Percentiles rank a stretch among this genome's conserved stretches.
phyloP scores from a whole-genome alignment of 2,329 filamentous ascomycete species.

The Fusarium zealandicum region DNA sequence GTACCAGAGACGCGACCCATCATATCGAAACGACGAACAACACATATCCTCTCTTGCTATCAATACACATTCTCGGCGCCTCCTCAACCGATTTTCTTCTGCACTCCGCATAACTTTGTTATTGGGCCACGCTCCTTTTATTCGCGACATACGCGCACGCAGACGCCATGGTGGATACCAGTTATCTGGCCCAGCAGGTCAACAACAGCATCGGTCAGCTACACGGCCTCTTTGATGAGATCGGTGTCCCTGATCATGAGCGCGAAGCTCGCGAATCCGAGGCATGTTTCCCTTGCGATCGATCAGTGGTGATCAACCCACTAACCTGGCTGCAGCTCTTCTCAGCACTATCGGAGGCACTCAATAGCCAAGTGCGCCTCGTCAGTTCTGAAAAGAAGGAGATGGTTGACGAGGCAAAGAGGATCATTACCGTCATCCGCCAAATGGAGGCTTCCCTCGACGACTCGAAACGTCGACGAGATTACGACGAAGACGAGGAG shows the following conservation, averaged over 20 bases:
- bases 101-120: slow-evolving; percentile 20
- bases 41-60: slow-evolving; percentile 10
- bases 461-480: slow-evolving; percentile 70
- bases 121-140: slow-evolving; percentile 23
- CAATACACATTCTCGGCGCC: slow-evolving; percentile 16
- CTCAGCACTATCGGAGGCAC: slow-evolving; percentile 85
- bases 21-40: slow-evolving; percentile 26
- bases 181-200: slow-evolving; percentile 93
- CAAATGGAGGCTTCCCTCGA: slow-evolving; percentile 94
- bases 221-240: slow-evolving; percentile 95
- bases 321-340: slow-evolving; percentile 71
- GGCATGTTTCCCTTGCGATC: slow-evolving; percentile 59
- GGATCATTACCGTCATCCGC: slow-evolving; percentile 82
- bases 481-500: slow-evolving; percentile 71
- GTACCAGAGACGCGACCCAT: slow-evolving; percentile 21
- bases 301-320: background rate
- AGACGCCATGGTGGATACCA: slow-evolving; percentile 75
- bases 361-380: slow-evolving; percentile 86
- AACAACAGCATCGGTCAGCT: slow-evolving; percentile 92
- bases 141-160: slow-evolving; percentile 8
- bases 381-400: slow-evolving; percentile 90
- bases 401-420: slow-evolving; percentile 87
- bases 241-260: slow-evolving; percentile 93
- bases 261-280: slow-evolving; percentile 88
- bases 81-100: slow-evolving; percentile 14